phyloP scores from a whole-genome alignment of 106 monocot species.

The Platanthera zijinensis region DNA sequence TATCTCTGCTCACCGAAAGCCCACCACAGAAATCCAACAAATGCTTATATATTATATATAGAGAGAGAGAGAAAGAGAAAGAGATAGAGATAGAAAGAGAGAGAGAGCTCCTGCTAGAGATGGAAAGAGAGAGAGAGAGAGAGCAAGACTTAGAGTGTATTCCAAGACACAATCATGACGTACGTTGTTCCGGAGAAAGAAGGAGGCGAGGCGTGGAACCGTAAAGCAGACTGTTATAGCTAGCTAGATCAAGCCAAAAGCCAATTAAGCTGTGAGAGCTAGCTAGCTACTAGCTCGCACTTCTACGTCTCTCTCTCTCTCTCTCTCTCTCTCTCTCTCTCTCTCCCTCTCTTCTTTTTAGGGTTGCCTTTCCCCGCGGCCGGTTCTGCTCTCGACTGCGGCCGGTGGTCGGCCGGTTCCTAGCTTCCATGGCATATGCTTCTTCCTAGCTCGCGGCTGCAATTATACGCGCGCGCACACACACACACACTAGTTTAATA shows the following conservation, averaged over 20 bases:
- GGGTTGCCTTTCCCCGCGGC: not conserved
- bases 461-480: not conserved
- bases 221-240: not conserved
- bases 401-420: too few species aligned
- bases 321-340: not conserved
- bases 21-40: not conserved
- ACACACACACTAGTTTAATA: too few species aligned
- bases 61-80: not conserved
- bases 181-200: slow-evolving; percentile 9
- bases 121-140: not conserved
- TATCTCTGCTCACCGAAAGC: not conserved
- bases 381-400: not conserved
- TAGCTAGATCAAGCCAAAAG: not conserved
- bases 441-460: too few species aligned
- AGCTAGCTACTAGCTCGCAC: too few species aligned
- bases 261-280: not conserved
- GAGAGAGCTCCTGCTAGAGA: not conserved
- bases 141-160: slow-evolving; percentile 3
- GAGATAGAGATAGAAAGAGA: not conserved
- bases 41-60: not conserved
- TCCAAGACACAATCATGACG: slow-evolving; percentile 8
- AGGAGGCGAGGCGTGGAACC: slow-evolving; percentile 5
- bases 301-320: not conserved
- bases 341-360: not conserved
- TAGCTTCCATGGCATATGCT: too few species aligned